Evolutionary conservation across 1,284 basidiomycete genomes (phyloP), one percentile per base, ranked within the genome.

Genomic region (Ustilago crameri): DNA sequence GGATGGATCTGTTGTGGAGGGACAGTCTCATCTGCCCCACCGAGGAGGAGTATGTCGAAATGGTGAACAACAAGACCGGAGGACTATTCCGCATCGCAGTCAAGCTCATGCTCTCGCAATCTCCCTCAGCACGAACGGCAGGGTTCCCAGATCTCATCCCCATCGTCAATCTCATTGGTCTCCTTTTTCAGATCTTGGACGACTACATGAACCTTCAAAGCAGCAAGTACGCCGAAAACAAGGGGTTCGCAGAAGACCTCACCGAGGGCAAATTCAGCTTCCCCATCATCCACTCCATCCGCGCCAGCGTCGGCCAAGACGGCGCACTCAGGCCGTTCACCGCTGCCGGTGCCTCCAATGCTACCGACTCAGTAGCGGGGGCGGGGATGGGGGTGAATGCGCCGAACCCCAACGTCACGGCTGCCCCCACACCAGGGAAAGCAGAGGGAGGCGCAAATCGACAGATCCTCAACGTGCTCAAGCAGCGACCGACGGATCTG

Each of bases 21-120:
- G 96, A 98, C 81, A 91, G 90, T 10, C 84, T 98, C 22, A 90
- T 88, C 51, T 98, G 95, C 83, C 95, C 96, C 1, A 93, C 91
- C 0, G 95, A 98, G 84, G 91, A 93, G 58, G 93, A 98, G 78
- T 98, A 98, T 75, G 87, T 98, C 44, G 86, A 88, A 24, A 98
- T 98, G 95, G 95, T 98, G 35, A 93, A 95, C 83, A 92, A 96
- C 95, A 95, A 99, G 84, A 98, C 95, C 0, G 95, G 96, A 0
- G 95, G 95, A 1, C 86, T 98, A 12, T 91, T 98, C 75, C 87
- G 95, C 14, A 90, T 98, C 49, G 93, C 92, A 0, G 88, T 97
- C 82, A 97, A 95, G 84, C 87, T 98, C 32, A 95, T 99, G 93
- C 94, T 95, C 91, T 93, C 92, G 0, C 71, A 78, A 41, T 70